Evolutionary conservation across 2,329 filamentous ascomycete genomes (phyloP).

Genomic region (Purpureocillium takamizusanense): DNA sequence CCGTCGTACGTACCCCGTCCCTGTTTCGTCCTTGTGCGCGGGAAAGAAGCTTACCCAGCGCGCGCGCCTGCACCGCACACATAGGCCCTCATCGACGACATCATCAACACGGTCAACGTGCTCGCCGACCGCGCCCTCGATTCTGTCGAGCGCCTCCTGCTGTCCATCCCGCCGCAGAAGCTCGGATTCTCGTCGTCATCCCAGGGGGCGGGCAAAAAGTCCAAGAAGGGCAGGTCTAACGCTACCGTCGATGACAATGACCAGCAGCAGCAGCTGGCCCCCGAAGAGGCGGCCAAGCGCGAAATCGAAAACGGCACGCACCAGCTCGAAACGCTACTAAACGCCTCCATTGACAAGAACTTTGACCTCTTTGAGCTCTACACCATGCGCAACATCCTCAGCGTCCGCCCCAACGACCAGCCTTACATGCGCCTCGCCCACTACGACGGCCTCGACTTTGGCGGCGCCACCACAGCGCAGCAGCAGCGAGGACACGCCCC

Average conservation of each 20-base stretch:
- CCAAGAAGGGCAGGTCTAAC: no score
- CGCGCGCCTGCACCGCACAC: no score
- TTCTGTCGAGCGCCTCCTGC: slow-evolving; percentile 75
- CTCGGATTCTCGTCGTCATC: slow-evolving; percentile 64
- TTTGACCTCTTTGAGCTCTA: slow-evolving; percentile 88
- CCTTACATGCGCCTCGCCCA: slow-evolving; percentile 76
- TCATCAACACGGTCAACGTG: slow-evolving; percentile 94
- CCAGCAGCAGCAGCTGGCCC: no score
- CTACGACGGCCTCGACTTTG: slow-evolving; percentile 61
- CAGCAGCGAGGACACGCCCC: no score
- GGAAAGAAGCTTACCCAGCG: no score
- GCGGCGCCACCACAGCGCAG: slow-evolving; percentile 1
- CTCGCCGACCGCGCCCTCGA: slow-evolving; percentile 84
- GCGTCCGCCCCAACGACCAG: slow-evolving; percentile 58
- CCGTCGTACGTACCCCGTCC: slow-evolving; percentile 54
- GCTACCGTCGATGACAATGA: no score
- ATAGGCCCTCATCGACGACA: slow-evolving; percentile 94
- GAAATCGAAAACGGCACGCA: slow-evolving; percentile 88
- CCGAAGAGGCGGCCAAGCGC: slow-evolving; percentile 32
- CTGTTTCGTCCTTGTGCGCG: neutral
- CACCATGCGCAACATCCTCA: slow-evolving; percentile 76
- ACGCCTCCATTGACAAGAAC: slow-evolving; percentile 72
- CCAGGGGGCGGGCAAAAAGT: slow-evolving; percentile 9
- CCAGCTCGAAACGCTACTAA: slow-evolving; percentile 73
- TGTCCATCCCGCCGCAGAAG: slow-evolving; percentile 60